Base-by-base conservation (phyloP, 192 early-diverging fungal genomes). In the Borealophlyctis nickersoniae region DNA sequence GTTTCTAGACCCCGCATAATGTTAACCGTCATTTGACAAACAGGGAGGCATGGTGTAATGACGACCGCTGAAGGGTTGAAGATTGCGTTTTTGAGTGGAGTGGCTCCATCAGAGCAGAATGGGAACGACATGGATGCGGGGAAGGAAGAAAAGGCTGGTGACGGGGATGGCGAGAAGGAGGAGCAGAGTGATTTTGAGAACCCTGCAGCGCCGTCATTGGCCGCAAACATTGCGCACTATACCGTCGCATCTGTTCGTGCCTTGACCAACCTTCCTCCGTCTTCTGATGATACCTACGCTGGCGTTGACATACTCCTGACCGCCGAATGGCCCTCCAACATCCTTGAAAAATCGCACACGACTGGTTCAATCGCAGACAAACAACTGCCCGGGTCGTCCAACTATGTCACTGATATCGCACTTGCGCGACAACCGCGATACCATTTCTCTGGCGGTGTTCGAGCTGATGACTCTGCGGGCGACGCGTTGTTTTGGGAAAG, bases 251-350 rank as follows among this genome's bases (percentile, higher is more conserved):
- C 32, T 13, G 30, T 36, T 16, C 23, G 1, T 33, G 23, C 58
- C 7, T 33, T 36, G 22, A 35, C 58, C 7, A n/a, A n/a, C n/a
- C n/a, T n/a, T n/a, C n/a, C n/a, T n/a, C n/a, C n/a, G n/a, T 45
- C 39, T 19, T 19, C 7, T 45, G 9, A 45, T 13, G 19, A 45
- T 7, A 45, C 7, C 7, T 24, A 22, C 23, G n/a, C 33, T 13
- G 58, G 62, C 3, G 80, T 89, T 0, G 94, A 96, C 72, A 86
- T 95, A 54, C 80, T 97, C 24, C 70, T 97, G 32, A 88, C 92
- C 0, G 76, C 80, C 52, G 91, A 97, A 76, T 95, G 91, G 89
- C 90, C 93, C 0, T 72, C 66, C 26, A 70, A 75, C 59, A 79
- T 84, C n/a, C 30, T 49, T 9, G 26, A 60, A 31, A 33, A 34